phyloP scores from a whole-genome alignment of 1,139 yeast species.

The Candida tropicalis region DNA sequence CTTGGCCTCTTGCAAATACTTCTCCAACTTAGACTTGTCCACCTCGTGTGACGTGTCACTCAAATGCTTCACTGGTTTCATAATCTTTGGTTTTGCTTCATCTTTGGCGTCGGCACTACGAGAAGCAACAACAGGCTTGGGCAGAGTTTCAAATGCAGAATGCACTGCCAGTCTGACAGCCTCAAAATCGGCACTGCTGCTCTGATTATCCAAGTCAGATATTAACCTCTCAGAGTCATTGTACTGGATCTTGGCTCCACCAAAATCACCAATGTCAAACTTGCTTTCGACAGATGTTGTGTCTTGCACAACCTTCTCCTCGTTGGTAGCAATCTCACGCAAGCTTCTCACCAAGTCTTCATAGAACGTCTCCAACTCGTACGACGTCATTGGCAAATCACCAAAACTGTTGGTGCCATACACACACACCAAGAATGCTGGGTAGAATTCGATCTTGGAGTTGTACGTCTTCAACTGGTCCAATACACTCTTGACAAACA shows the following conservation, averaged over 20 bases:
- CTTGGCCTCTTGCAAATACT: constrained; percentile 48
- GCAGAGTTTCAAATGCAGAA: constrained; percentile 8
- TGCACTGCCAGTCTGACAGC: constrained; percentile 9
- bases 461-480: constrained; percentile 22
- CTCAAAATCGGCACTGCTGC: constrained; percentile 11
- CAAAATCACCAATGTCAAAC: constrained; percentile 30
- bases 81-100: background rate
- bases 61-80: background rate
- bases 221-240: constrained; percentile 27
- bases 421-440: constrained; percentile 25
- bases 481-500: constrained; percentile 18
- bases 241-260: constrained; percentile 16
- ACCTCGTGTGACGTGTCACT: constrained; percentile 6
- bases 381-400: constrained; percentile 10
- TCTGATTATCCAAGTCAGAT: constrained; percentile 16
- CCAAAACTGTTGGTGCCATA: constrained; percentile 17
- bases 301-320: constrained; percentile 1
- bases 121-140: constrained; percentile 4
- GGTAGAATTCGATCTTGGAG: constrained; percentile 24
- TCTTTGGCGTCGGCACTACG: background rate
- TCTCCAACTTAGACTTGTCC: constrained; percentile 29
- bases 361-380: constrained; percentile 21
- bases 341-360: constrained; percentile 23
- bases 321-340: constrained; percentile 13
- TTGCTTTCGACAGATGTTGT: constrained; percentile 11